Base-by-base conservation (phyloP, 371 early-diverging fungal genomes). In the Mortierella sp. region DNA sequence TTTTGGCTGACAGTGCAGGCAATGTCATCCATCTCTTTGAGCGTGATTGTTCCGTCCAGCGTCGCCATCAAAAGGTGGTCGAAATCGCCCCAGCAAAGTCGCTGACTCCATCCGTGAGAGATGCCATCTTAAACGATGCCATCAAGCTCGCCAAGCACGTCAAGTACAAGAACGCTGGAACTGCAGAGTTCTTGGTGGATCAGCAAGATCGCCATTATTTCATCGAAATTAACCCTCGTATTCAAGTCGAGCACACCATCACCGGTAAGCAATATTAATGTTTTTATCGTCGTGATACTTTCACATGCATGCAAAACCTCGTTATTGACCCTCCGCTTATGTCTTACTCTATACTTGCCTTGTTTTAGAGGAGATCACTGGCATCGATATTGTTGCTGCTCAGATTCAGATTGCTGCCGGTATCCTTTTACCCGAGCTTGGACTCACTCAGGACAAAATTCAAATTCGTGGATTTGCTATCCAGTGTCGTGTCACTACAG, bases 31-130 rank as follows among this genome's bases (percentile, higher is more conserved):
- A 96, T 76, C 84, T 97, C 62, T 96, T 89, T 81, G 97, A 96
- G 84, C 92, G 99, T 77, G 99, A 99, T 88, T 99, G 99, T 85
- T 97, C 98, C 1, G 95, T 98, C 40, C 99, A 99, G 88, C 92
- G 99, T 75, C 93, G 99, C 70, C 96, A 98, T 84, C 99, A 99
- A 84, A 99, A 99, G 87, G 96, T 99, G 0, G 94, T 99, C 39
- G 99, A 99, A 83, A 94, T 96, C 73, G 97, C 95, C 0, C 98
- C 98, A 11, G 94, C 96, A 68, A 70, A 75, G 61, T 75, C 68
- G 61, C 57, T 80, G 45, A 73, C 64, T 16, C 84, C 85, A 54
- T 83, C 85, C 8, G 86, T 91, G n/a, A 90, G 97, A 72, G 90
- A 96, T 68, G 89, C 88, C 22, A 96, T 99, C 62, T 85, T 95